Percentiles rank a stretch among this genome's conserved stretches.
Conservation (phyloP, 495 filamentous ascomycete species). For the Penicillium chermesinum region DNA sequence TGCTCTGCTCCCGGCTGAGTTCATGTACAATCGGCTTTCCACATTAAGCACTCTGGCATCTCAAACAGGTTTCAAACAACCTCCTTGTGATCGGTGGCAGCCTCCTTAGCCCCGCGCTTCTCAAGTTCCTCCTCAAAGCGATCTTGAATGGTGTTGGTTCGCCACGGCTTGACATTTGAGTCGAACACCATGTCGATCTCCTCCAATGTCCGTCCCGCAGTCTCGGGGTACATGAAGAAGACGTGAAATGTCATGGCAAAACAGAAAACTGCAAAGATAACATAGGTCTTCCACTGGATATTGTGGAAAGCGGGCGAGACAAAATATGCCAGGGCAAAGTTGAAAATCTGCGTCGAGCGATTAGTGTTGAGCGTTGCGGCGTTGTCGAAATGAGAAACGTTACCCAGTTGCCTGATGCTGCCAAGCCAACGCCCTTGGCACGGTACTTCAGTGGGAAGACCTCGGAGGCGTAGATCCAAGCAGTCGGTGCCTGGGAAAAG, state of each 20-base stretch:
- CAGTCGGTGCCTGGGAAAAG: conserved; percentile 51
- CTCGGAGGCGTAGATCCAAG: conserved; percentile 73
- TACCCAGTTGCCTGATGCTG: conserved; percentile 62
- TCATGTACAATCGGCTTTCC: not conserved
- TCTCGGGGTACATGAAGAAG: conserved; percentile 68
- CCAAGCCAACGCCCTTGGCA: conserved; percentile 63
- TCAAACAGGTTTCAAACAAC: conserved; percentile 17
- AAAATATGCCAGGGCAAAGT: conserved; percentile 68
- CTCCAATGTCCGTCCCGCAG: conserved; percentile 63
- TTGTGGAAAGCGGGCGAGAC: conserved; percentile 66
- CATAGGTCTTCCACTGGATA: conserved; percentile 67
- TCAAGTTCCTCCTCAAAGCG: conserved; percentile 27
- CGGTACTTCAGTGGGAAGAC: conserved; percentile 71
- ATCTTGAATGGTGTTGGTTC: conserved; percentile 18
- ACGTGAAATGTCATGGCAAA: conserved; percentile 57
- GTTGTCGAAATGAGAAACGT: no score
- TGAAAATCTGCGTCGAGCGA: conserved; percentile 48
- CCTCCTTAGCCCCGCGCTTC: conserved; percentile 13
- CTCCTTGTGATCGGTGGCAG: not conserved
- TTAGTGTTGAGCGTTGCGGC: not conserved
- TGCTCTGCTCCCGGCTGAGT: no score
- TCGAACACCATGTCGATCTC: conserved; percentile 53
- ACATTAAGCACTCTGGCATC: not conserved
- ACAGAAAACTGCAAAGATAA: conserved; percentile 71
- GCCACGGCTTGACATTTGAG: conserved; percentile 26